Percentiles rank a stretch among this genome's conserved stretches.
phyloP scores from a whole-genome alignment of 768 basidiomycete genomes.

The Leucosporidium yakuticum region DNA sequence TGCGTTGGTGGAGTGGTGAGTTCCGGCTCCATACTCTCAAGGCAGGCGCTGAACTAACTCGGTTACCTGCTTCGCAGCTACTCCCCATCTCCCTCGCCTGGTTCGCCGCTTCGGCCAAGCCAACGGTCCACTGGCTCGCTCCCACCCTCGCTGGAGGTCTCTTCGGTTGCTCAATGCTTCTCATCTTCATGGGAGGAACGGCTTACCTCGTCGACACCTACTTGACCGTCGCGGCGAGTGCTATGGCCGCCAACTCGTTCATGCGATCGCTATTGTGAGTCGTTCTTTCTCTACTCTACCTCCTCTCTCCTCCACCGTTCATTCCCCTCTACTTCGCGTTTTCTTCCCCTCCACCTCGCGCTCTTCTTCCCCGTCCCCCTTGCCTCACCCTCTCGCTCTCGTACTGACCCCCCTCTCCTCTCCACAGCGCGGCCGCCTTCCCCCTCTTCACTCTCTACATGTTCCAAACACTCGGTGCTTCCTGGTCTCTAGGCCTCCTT shows the following conservation, averaged over 20 bases:
- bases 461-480: slow-evolving; percentile 35
- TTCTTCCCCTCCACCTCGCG: background rate
- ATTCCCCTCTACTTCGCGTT: too few species aligned
- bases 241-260: slow-evolving; percentile 40
- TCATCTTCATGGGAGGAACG: slow-evolving; percentile 49
- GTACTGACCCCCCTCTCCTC: too few species aligned
- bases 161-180: slow-evolving; percentile 60
- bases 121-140: slow-evolving; percentile 57
- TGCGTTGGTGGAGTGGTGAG: slow-evolving; percentile 44
- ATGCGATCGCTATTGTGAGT: slow-evolving; percentile 37
- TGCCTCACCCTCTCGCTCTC: too few species aligned
- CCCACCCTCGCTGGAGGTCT: slow-evolving; percentile 62
- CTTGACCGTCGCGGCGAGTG: slow-evolving; percentile 35
- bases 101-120: slow-evolving; percentile 5
- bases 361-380: slow-evolving; percentile 11
- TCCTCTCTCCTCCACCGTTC: too few species aligned
- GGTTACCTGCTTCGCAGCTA: background rate
- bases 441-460: slow-evolving; percentile 34
- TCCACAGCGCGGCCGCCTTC: background rate
- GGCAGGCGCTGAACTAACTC: too few species aligned
- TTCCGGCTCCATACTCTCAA: slow-evolving; percentile 38
- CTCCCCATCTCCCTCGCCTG: background rate
- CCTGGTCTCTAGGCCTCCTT: slow-evolving; percentile 36
- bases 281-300: background rate
- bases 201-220: slow-evolving; percentile 31